phyloP scores from a whole-genome alignment of 2,329 filamentous ascomycete species.

The Nannizziopsis barbatae region DNA sequence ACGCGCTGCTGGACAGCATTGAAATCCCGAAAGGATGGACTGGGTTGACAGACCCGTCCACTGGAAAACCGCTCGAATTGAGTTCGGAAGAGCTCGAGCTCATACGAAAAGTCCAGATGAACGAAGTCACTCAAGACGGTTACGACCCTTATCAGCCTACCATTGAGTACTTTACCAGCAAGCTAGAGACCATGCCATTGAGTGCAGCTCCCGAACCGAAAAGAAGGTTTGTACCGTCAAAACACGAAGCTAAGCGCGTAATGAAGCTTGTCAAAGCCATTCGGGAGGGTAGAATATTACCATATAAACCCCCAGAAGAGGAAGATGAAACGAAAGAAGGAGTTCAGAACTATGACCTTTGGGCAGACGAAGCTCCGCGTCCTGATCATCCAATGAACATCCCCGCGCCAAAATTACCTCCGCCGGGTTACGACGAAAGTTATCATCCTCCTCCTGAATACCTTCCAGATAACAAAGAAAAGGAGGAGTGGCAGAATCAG shows the following conservation, averaged over 20 bases:
- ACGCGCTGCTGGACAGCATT: constrained; percentile 89
- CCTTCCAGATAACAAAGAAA: constrained; percentile 74
- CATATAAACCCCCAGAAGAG: constrained; percentile 68
- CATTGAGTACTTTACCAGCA: constrained; percentile 86
- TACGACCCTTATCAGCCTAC: constrained; percentile 92
- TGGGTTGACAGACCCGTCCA: constrained; percentile 82
- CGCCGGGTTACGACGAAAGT: constrained; percentile 87
- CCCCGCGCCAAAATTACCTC: constrained; percentile 82
- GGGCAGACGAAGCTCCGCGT: constrained; percentile 79
- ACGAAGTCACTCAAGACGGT: constrained; percentile 74
- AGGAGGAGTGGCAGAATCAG: constrained; percentile 62
- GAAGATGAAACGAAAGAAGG: constrained; percentile 62
- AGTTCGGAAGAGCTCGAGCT: constrained; percentile 81
- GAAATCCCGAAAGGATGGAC: constrained; percentile 97
- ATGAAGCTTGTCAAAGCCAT: constrained; percentile 98
- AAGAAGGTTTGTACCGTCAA: constrained; percentile 86
- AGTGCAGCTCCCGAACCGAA: constrained; percentile 94
- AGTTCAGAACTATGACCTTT: constrained; percentile 72
- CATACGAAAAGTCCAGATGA: constrained; percentile 75
- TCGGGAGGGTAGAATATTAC: constrained; percentile 81
- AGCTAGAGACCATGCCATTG: constrained; percentile 85
- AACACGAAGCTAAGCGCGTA: constrained; percentile 89
- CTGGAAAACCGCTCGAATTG: constrained; percentile 82
- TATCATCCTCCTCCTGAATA: constrained; percentile 96
- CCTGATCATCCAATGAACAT: constrained; percentile 88